These are phyloP conservation scores for Linnemannia hyalina DNA, from an alignment of 192 early-diverging fungal species.

Conservation along the genomic window DNA sequence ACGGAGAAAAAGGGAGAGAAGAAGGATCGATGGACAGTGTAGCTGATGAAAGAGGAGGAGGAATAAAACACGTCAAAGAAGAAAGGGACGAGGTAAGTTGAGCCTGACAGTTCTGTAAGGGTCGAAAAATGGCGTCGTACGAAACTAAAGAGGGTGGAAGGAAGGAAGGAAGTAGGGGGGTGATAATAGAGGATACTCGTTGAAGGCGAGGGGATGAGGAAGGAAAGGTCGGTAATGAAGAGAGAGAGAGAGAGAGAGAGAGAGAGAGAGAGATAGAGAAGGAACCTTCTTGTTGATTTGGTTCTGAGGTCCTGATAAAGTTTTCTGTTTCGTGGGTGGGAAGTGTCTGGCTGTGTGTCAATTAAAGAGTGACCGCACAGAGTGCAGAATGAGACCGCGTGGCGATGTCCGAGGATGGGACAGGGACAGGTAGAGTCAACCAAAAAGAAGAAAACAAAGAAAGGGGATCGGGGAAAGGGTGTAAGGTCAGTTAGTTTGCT, in stretches of 20 bases:
- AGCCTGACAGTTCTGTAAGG: no score
- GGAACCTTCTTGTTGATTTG: slow-evolving; percentile 7
- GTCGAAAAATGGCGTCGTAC: not conserved
- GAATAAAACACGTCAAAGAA: not conserved
- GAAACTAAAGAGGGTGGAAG: not conserved
- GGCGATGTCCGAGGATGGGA: not conserved
- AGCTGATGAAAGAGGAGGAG: not conserved
- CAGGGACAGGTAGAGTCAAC: not conserved
- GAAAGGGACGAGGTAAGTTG: not conserved
- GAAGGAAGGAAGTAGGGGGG: no score
- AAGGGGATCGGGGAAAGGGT: not conserved
- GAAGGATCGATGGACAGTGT: not conserved
- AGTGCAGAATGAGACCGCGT: not conserved
- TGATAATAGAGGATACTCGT: not conserved
- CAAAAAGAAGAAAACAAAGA: not conserved
- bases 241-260: not conserved
- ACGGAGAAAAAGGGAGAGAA: not conserved
- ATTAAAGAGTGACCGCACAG: not conserved
- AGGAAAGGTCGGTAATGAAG: not conserved
- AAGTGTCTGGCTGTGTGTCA: no score
- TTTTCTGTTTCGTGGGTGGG: not conserved
- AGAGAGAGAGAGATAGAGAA: not conserved
- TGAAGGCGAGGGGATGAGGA: not conserved
- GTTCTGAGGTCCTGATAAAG: not conserved
- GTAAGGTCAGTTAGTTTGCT: not conserved